A percentile compares a stretch with the other conserved stretches of the same genome.
phyloP scores from a whole-genome alignment of 352 stramenopile species.

The Pseudoperonospora humuli region DNA sequence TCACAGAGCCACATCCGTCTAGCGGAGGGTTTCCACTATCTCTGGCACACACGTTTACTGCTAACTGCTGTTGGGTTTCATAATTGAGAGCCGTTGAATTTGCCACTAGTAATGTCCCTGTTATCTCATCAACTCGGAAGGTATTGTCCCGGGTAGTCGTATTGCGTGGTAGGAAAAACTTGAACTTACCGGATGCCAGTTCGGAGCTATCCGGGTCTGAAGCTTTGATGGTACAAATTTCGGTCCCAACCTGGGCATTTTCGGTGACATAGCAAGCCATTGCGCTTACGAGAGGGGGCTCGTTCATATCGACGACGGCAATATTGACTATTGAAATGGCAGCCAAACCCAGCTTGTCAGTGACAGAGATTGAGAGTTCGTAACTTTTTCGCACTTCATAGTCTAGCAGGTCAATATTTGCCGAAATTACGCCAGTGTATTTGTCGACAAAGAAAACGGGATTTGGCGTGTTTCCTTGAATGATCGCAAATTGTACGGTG shows the following conservation, averaged over 20 bases:
- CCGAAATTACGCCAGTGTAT: constrained; percentile 7
- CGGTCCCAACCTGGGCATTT: constrained; percentile 4
- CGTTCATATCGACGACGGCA: constrained; percentile 13
- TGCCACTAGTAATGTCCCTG: constrained; percentile 8
- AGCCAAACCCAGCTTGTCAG: constrained; percentile 4
- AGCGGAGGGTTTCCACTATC: constrained; percentile 15
- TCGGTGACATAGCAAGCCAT: constrained; percentile 11
- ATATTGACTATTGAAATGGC: constrained; percentile 9
- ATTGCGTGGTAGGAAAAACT: constrained; percentile 4
- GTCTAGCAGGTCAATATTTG: constrained; percentile 16
- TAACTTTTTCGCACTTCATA: constrained; percentile 12
- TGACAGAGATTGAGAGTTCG: constrained; percentile 14
- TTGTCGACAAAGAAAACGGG: constrained; percentile 22
- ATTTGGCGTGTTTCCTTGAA: constrained; percentile 4
- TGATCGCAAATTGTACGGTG: constrained; percentile 11
- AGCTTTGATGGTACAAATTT: constrained; percentile 10
- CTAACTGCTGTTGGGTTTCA: constrained; percentile 1
- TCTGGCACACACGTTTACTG: constrained; percentile 6
- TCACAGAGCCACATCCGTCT: constrained; percentile 4
- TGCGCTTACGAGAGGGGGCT: constrained; percentile 10
- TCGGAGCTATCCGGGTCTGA: constrained; percentile 13
- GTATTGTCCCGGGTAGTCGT: not conserved
- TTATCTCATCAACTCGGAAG: constrained; percentile 14
- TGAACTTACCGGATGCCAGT: constrained; percentile 2
- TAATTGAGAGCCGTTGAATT: constrained; percentile 16